A percentile compares a stretch with the other conserved stretches of the same genome.
Conservation (phyloP, 1,284 basidiomycete genomes). For the Termitomyces sp. region DNA sequence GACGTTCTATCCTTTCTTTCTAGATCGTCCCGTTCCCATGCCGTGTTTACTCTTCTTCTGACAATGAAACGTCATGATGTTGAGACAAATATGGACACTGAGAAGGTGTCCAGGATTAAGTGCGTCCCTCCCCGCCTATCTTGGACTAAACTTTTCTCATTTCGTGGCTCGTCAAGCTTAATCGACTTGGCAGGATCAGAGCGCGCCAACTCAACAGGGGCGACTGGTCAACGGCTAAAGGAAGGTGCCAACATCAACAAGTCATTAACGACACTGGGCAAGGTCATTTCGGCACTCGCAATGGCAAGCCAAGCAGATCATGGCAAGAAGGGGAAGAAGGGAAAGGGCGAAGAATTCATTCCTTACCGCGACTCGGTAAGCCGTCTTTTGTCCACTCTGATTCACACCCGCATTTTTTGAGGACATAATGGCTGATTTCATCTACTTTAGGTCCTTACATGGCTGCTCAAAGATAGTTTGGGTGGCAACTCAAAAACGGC, state of each 20-base stretch:
- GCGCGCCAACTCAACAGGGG: slow-evolving; percentile 92
- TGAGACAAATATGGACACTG: slow-evolving; percentile 82
- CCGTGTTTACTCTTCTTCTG: slow-evolving; percentile 92
- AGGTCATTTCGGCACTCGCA: slow-evolving; percentile 94
- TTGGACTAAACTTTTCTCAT: slow-evolving; percentile 11
- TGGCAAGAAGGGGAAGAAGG: slow-evolving; percentile 77
- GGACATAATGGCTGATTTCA: neutral
- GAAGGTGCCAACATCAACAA: slow-evolving; percentile 99
- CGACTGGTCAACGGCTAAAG: slow-evolving; percentile 90
- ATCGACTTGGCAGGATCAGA: slow-evolving; percentile 98
- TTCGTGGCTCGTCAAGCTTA: slow-evolving; percentile 42
- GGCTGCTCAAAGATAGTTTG: slow-evolving; percentile 95
- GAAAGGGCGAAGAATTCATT: slow-evolving; percentile 83
- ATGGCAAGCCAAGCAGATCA: slow-evolving; percentile 59
- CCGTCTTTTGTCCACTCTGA: slow-evolving; percentile 14
- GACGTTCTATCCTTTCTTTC: slow-evolving; percentile 6
- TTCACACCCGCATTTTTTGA: neutral
- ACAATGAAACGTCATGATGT: slow-evolving; percentile 86
- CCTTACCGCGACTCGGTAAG: slow-evolving; percentile 91
- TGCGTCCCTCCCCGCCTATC: slow-evolving; percentile 28
- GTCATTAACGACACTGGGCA: slow-evolving; percentile 93
- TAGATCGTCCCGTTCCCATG: slow-evolving; percentile 93
- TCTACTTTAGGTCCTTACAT: slow-evolving; percentile 75
- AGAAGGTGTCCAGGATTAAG: slow-evolving; percentile 96
- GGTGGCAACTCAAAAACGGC: slow-evolving; percentile 94